Conservation (phyloP, 306 rosid species). For the Rubus idaeus region DNA sequence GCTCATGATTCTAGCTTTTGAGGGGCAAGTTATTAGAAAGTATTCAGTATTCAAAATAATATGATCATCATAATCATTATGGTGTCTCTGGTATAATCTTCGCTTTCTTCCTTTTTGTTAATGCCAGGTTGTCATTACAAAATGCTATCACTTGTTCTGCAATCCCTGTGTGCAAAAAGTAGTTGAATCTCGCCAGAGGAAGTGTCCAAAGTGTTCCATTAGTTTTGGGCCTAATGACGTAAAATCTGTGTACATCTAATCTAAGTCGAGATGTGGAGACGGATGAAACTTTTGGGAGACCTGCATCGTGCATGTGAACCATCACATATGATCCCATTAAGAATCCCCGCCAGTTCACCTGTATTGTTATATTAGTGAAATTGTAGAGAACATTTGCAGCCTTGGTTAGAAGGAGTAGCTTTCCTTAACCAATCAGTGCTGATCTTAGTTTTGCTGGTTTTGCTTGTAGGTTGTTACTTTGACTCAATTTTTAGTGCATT, state of each 20-base stretch:
- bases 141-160: constrained; percentile 99
- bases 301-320: constrained; percentile 28
- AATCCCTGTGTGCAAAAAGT: constrained; percentile 73
- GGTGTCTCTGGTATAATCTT: neutral
- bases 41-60: neutral
- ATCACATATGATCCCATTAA: neutral
- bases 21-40: neutral
- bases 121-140: constrained; percentile 88
- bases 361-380: constrained; percentile 38
- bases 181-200: constrained; percentile 77
- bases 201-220: constrained; percentile 79
- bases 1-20: neutral
- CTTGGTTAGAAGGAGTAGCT: constrained; percentile 32
- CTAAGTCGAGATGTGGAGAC: constrained; percentile 45
- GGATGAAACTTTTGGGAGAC: constrained; percentile 16
- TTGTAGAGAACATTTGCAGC: constrained; percentile 38
- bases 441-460: constrained; percentile 35
- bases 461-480: constrained; percentile 30
- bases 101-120: neutral
- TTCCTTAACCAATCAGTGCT: constrained; percentile 31
- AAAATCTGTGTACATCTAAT: constrained; percentile 82
- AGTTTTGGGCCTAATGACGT: constrained; percentile 95
- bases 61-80: neutral
- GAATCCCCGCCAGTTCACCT: constrained; percentile 35
- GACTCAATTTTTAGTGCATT: constrained; percentile 34